Base-by-base conservation (phyloP, 2,329 filamentous ascomycete genomes). In the Colletotrichum spaethianum region DNA sequence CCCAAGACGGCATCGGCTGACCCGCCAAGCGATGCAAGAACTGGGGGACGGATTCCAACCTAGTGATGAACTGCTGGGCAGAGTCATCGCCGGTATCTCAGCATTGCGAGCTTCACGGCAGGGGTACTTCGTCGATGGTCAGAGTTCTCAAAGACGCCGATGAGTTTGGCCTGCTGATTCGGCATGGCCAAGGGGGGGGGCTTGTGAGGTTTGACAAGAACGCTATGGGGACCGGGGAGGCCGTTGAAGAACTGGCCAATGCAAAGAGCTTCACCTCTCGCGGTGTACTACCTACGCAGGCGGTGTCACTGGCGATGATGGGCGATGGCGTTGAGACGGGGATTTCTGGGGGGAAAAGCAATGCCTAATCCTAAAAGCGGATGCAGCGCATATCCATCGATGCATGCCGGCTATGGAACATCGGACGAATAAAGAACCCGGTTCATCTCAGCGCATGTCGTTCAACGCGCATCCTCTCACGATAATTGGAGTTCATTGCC, bases 401-500 rank as follows among this genome's bases (percentile, higher is more conserved):
- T 46, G 65, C 53, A 69, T 38, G 53, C 36, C 36, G 59, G 20
- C 44, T 38, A 64, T 69, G 53, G 59, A 63, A 60, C 53, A 70
- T 70, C 59, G 60, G 69, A 63, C 70, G 70, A 72, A 72, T 72
- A 59, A 61, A 48, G 18, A 69, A 46, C 70, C 70, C 28, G 46
- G 65, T 70, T 61, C 65, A 53, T 67, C 59, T 69, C 65, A 36
- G 68, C 56, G 69, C 50, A 48, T 20, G 52, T 28, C 44, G 60
- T 63, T 26, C 70, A 72, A 62, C 59, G 66, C 38, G 53, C 44
- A 70, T 60, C 65, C 66, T 72, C 38, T 64, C 42, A 60, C 53
- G 60, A 72, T 70, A 48, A 72, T 55, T 70, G 70, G 65, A 72
- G 57, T 60, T 63, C 65, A 63, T 72, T 63, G 69, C 69, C 69